phyloP scores from a whole-genome alignment of 1,284 basidiomycete genomes.

The Ustilago esculenta region DNA sequence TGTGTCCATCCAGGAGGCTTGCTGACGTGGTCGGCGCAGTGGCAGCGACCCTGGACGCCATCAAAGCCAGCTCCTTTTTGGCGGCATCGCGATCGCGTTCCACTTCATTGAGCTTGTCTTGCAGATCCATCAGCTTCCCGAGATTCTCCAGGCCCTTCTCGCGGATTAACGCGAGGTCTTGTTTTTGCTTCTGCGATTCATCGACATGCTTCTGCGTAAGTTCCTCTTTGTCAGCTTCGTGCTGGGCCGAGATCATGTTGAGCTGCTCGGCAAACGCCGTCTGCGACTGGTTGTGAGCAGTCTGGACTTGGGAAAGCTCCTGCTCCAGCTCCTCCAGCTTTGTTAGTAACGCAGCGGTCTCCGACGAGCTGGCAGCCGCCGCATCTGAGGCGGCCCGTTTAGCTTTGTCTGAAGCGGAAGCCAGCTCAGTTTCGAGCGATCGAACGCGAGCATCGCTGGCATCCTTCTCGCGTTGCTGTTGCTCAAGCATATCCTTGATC shows the following conservation, averaged over 20 bases:
- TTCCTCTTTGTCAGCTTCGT: conserved; percentile 32
- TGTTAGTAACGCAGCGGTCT: conserved; percentile 26
- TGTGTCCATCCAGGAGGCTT: conserved; percentile 25
- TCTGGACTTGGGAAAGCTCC: conserved; percentile 38
- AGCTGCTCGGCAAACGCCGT: conserved; percentile 49
- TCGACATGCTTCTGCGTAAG: conserved; percentile 45
- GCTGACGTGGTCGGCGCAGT: conserved; percentile 24
- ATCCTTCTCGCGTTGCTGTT: conserved; percentile 36
- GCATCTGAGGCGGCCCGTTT: conserved; percentile 36
- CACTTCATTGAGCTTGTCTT: conserved; percentile 47
- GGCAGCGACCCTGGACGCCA: conserved; percentile 29
- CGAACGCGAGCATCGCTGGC: conserved; percentile 26
- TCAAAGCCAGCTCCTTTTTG: conserved; percentile 21
- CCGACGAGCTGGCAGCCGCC: conserved; percentile 20
- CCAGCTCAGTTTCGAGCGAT: conserved; percentile 34
- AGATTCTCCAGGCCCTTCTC: conserved; percentile 41
- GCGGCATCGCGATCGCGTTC: conserved; percentile 45
- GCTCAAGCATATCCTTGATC: conserved; percentile 31
- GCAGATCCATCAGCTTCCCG: conserved; percentile 46
- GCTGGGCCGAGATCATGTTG: conserved; percentile 28
- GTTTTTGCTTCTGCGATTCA: conserved; percentile 34
- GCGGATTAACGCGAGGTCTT: conserved; percentile 22
- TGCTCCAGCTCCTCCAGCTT: conserved; percentile 34
- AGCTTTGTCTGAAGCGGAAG: conserved; percentile 24
- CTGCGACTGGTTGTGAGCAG: conserved; percentile 43